A percentile compares a stretch with the other conserved stretches of the same genome.
Evolutionary conservation across 2,329 filamentous ascomycete species (phyloP).

Genomic region (Parasarocladium wereldwijsianum): DNA sequence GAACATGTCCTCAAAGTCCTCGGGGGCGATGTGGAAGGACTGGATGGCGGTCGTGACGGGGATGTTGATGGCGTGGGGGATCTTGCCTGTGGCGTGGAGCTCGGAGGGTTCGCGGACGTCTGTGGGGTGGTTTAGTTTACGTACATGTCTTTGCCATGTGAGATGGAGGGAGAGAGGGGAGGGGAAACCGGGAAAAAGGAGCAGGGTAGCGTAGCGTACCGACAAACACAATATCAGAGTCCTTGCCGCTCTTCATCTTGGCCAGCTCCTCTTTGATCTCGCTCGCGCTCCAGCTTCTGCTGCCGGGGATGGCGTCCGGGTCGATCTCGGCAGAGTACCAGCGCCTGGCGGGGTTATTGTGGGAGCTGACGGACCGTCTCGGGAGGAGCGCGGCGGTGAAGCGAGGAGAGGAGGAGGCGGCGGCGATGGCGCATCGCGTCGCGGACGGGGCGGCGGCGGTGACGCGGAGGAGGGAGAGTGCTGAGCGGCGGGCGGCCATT

Average conservation of each 20-base stretch:
- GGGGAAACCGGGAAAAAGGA: background rate
- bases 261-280: constrained; percentile 29
- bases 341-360: constrained; percentile 6
- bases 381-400: background rate
- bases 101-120: constrained; percentile 64
- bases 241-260: constrained; percentile 6
- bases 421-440: background rate
- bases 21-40: constrained; percentile 57
- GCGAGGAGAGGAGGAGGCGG: background rate
- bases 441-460: constrained; percentile 1
- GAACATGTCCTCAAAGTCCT: constrained; percentile 73
- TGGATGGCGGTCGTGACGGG: constrained; percentile 67
- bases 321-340: constrained; percentile 13
- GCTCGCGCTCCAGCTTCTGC: constrained; percentile 29
- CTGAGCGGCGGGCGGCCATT: constrained; percentile 4
- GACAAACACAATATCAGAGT: constrained; percentile 30
- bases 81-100: constrained; percentile 47
- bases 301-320: constrained; percentile 10
- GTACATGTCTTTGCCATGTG: no score
- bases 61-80: constrained; percentile 72
- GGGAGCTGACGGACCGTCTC: background rate
- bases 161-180: background rate
- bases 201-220: constrained; percentile 19
- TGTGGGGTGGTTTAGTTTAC: constrained; percentile 11
- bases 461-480: constrained; percentile 1